Evolutionary conservation across 805 yeast species (phyloP).

Genomic region (Saccharomyces eubayanus): DNA sequence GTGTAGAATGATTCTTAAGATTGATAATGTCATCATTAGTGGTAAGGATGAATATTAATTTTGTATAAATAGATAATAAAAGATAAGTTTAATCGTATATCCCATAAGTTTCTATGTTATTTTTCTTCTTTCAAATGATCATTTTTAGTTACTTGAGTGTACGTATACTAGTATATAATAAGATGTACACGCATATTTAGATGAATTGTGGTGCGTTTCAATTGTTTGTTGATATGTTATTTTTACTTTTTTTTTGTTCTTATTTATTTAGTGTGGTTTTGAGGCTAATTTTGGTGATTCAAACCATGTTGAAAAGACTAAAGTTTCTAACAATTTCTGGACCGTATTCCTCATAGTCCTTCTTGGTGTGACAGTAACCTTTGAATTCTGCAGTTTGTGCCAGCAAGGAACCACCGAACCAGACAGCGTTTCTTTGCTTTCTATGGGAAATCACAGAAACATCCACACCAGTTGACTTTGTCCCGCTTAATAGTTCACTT

Average conservation of each 20-base stretch:
- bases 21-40: conserved; percentile 89
- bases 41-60: conserved; percentile 64
- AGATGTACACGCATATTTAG: conserved; percentile 3
- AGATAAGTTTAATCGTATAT: neutral
- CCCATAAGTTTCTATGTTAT: neutral
- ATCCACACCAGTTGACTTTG: conserved; percentile 85
- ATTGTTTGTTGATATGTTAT: neutral
- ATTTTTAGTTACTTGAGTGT: neutral
- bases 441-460: conserved; percentile 96
- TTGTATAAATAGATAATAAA: neutral
- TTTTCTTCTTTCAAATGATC: neutral
- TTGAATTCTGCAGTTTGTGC: conserved; percentile 97
- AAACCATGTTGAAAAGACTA: conserved; percentile 82
- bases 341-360: conserved; percentile 95
- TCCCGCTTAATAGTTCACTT: conserved; percentile 66
- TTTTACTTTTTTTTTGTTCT: neutral
- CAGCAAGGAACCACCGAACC: conserved; percentile 97
- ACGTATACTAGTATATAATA: neutral
- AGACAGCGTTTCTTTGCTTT: conserved; percentile 96
- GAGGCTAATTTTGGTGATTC: neutral
- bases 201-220: neutral
- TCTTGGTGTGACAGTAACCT: conserved; percentile 92
- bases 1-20: conserved; percentile 94
- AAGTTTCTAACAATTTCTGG: conserved; percentile 97
- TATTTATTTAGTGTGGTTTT: neutral